A percentile compares a stretch with the other conserved stretches of the same genome.
phyloP scores from a whole-genome alignment of 208 protist genomes.

The Leishmania guyanensis region DNA sequence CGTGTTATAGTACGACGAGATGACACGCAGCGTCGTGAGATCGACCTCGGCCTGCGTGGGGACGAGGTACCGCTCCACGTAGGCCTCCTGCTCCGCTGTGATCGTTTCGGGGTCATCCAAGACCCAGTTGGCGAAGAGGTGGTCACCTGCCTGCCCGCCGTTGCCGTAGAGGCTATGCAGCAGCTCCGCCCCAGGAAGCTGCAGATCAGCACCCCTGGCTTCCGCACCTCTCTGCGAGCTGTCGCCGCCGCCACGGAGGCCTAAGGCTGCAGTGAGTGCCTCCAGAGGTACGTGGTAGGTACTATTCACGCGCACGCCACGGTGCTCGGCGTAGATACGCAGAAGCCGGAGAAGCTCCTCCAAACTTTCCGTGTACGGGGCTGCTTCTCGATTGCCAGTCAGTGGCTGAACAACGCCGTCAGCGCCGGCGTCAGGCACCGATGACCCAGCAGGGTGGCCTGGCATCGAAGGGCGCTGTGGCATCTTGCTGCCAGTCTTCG shows the following conservation, averaged over 20 bases:
- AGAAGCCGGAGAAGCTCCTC: slow-evolving; percentile 24
- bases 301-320: slow-evolving; percentile 12
- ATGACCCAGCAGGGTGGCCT: neutral
- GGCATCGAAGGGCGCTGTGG: neutral
- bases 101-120: slow-evolving; percentile 13
- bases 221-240: neutral
- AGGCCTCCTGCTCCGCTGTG: slow-evolving; percentile 21
- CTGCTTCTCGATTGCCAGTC: neutral
- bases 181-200: neutral
- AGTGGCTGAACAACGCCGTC: neutral
- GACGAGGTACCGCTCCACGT: slow-evolving; percentile 26
- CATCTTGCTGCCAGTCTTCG: neutral
- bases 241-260: neutral
- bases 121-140: slow-evolving; percentile 11
- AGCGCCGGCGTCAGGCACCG: neutral
- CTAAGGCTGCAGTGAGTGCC: neutral
- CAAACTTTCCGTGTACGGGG: slow-evolving; percentile 22
- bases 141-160: neutral
- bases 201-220: neutral
- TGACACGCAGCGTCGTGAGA: slow-evolving; percentile 27
- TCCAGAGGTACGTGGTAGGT: neutral
- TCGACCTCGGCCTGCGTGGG: slow-evolving; percentile 8
- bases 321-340: slow-evolving; percentile 12
- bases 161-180: neutral
- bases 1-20: slow-evolving; percentile 29